A percentile compares a stretch with the other conserved stretches of the same genome.
phyloP scores from a whole-genome alignment of 495 filamentous ascomycete species.

The Trichoderma orchidacearum region DNA sequence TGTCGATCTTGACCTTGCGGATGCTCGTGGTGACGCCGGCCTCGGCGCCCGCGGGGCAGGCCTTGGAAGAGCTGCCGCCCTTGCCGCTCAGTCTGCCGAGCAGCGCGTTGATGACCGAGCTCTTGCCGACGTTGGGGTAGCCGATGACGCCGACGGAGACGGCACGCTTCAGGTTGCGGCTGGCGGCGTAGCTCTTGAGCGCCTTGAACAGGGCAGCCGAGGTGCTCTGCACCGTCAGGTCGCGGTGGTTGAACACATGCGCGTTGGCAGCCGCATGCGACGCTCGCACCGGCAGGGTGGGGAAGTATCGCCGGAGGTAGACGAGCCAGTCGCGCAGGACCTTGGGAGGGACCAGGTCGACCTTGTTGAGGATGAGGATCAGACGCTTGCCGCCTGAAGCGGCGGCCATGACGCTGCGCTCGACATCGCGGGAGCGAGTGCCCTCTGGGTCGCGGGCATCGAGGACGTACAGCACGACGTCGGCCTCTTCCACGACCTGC shows the following conservation, averaged over 20 bases:
- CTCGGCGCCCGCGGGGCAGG: constrained; percentile 83
- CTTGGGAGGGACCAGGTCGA: constrained; percentile 73
- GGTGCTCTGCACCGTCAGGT: constrained; percentile 75
- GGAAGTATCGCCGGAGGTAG: constrained; percentile 82
- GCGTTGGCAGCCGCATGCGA: constrained; percentile 74
- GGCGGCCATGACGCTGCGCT: constrained; percentile 77
- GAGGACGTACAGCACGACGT: constrained; percentile 88
- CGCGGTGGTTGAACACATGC: constrained; percentile 82
- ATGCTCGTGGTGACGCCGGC: constrained; percentile 86
- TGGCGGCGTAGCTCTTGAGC: constrained; percentile 79
- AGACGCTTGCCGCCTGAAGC: constrained; percentile 73
- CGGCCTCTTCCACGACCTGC: constrained; percentile 75
- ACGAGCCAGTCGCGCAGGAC: constrained; percentile 74
- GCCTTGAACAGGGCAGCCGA: constrained; percentile 79
- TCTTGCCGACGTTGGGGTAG: constrained; percentile 96
- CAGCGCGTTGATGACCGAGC: constrained; percentile 90
- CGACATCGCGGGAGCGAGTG: constrained; percentile 80
- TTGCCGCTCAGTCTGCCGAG: constrained; percentile 61
- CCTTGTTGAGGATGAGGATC: constrained; percentile 94
- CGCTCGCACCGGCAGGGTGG: constrained; percentile 81
- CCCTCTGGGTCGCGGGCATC: constrained; percentile 89
- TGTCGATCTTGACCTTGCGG: constrained; percentile 85
- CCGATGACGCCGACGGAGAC: constrained; percentile 89
- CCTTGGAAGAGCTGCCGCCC: constrained; percentile 37
- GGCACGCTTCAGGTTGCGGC: constrained; percentile 73